Conservation (phyloP, 495 filamentous ascomycete genomes). For the Penicillium ochrochloron region DNA sequence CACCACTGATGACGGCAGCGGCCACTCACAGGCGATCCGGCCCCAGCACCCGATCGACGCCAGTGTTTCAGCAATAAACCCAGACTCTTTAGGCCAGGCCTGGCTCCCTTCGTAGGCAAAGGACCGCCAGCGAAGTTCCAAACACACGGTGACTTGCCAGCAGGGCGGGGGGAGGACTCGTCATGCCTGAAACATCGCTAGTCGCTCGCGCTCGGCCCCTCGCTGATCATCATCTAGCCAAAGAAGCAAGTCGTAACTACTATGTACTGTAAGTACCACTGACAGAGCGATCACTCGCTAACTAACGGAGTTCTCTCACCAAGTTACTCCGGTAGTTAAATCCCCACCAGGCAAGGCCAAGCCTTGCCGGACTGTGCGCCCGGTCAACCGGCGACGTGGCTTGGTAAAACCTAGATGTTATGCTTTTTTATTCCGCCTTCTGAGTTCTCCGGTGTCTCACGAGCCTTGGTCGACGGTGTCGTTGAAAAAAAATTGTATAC, state of each 20-base stretch:
- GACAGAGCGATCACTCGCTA: background rate
- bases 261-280: background rate
- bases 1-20: slow-evolving; percentile 12
- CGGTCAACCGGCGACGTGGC: slow-evolving; percentile 4
- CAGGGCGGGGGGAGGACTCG: background rate
- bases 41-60: slow-evolving; percentile 13
- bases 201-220: background rate
- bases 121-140: background rate
- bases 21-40: slow-evolving; percentile 17
- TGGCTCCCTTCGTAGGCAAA: background rate
- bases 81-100: slow-evolving; percentile 4
- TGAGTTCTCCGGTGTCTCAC: background rate
- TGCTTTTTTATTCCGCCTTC: background rate
- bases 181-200: slow-evolving; percentile 5
- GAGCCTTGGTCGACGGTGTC: background rate
- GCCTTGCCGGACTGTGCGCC: slow-evolving; percentile 13
- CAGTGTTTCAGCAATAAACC: slow-evolving; percentile 11
- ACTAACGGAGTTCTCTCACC: background rate
- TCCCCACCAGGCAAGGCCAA: slow-evolving; percentile 3
- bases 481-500: background rate
- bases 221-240: background rate
- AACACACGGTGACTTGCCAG: background rate
- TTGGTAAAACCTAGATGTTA: background rate
- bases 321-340: background rate
- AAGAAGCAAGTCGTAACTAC: background rate